These are phyloP conservation scores for Rutstroemia sp. DNA, from an alignment of 2,329 filamentous ascomycete species.

Conservation along the genomic window DNA sequence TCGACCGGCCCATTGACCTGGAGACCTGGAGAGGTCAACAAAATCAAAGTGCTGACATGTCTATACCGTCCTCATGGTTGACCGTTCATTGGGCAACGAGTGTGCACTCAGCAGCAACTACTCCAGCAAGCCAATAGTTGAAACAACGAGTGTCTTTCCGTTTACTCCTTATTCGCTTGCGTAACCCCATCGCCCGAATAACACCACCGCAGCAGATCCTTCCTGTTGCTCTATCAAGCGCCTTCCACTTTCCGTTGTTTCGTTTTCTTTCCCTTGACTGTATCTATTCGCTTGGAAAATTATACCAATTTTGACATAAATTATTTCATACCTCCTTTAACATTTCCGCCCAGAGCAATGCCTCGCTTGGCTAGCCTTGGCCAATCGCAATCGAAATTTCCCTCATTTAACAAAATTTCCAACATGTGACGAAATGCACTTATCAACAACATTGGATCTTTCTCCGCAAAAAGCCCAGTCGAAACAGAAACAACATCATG, in stretches of 20 bases:
- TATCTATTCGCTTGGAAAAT: neutral
- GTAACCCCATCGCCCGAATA: neutral
- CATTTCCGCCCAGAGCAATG: neutral
- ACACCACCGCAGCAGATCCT: neutral
- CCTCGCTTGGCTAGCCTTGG: neutral
- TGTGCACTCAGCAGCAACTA: too few species aligned
- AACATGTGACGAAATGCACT: neutral
- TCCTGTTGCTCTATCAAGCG: neutral
- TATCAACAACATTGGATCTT: neutral
- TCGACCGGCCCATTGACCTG: too few species aligned
- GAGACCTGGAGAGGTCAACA: too few species aligned
- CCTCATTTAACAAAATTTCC: neutral
- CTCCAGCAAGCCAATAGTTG: too few species aligned
- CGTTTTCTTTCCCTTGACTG: neutral
- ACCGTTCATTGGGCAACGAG: too few species aligned
- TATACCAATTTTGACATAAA: neutral
- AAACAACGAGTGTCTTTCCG: too few species aligned
- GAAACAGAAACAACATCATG: neutral
- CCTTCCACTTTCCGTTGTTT: neutral
- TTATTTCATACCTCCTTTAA: neutral
- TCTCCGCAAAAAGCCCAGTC: neutral
- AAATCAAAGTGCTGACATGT: too few species aligned
- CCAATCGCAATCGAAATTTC: neutral
- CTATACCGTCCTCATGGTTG: too few species aligned
- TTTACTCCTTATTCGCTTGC: too few species aligned